Base-by-base conservation (phyloP, 148 eudicot genomes). In the Vaccinium darrowii region DNA sequence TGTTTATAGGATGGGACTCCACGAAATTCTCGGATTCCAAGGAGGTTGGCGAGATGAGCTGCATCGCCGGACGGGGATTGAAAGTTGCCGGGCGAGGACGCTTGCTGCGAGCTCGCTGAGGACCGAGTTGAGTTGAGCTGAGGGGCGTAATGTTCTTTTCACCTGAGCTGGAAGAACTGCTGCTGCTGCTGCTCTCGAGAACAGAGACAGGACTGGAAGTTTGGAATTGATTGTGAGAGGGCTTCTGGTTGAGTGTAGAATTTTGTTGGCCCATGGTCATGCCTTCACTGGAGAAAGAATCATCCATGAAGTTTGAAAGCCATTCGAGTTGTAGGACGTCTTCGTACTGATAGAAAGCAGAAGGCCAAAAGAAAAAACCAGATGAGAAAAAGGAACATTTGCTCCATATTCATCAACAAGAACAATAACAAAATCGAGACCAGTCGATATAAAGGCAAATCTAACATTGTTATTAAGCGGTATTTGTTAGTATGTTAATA, bases 251-350 rank as follows among this genome's bases (percentile, higher is more conserved):
- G 54, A 81, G 65, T 7, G 87, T 60, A 36, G 84, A 13, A 12
- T 81, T 84, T 16, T 88, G 86, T 51, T 92, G 94, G 49, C 86
- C 87, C 1, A 93, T 58, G 9, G 97, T 94, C 91, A 94, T 53
- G 8, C 95, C 98, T 39, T 89, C 93, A 53, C 92, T 88, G 9
- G 96, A 90, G 85, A 95, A 97, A 43, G 99, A 95, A 80, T 97
- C 98, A 83, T 97, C 99, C 78, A 95, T 92, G 69, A 97, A 97
- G 23, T 89, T 93, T 3, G 99, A 95, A 33, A 97, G 91, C 99
- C 99, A 97, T 85, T 97, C 99, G 0, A 97, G 93, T 78, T 95
- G 98, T 13, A 90, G 90, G 18, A 94, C 94, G 82, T 97, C 99
- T 82, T 95, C 99, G 75, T 97, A 91, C 99, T 97, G 93, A 13